phyloP scores from a whole-genome alignment of 495 filamentous ascomycete species.

The Rusavskia elegans region DNA sequence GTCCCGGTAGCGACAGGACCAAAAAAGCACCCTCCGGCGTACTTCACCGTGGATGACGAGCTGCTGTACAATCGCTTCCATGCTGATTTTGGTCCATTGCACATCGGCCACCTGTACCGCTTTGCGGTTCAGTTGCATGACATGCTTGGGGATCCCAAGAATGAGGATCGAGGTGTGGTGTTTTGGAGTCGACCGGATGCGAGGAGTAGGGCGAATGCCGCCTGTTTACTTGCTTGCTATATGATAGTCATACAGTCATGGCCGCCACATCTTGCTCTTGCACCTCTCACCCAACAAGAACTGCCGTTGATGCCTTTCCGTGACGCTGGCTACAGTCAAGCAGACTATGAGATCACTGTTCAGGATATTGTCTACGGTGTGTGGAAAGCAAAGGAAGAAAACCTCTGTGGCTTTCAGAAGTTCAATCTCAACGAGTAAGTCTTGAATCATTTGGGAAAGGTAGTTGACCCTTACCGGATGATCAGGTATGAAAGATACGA shows the following conservation, averaged over 20 bases:
- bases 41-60: slow-evolving; percentile 88
- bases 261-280: slow-evolving; percentile 96
- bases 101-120: slow-evolving; percentile 92
- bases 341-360: slow-evolving; percentile 84
- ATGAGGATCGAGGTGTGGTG: slow-evolving; percentile 71
- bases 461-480: slow-evolving; percentile 10
- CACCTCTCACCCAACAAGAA: slow-evolving; percentile 88
- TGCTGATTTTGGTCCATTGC: slow-evolving; percentile 92
- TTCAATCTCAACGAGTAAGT: slow-evolving; percentile 87
- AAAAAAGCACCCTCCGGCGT: slow-evolving; percentile 53
- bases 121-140: slow-evolving; percentile 93
- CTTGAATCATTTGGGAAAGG: neutral
- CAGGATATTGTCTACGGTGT: slow-evolving; percentile 97
- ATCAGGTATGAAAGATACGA: slow-evolving; percentile 81
- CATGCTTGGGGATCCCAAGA: slow-evolving; percentile 72
- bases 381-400: slow-evolving; percentile 95
- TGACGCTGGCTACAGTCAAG: slow-evolving; percentile 96
- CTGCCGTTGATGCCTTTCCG: slow-evolving; percentile 97
- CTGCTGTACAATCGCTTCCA: slow-evolving; percentile 97
- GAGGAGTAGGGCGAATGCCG: slow-evolving; percentile 89
- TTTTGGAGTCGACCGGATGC: slow-evolving; percentile 90
- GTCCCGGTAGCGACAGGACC: slow-evolving; percentile 22
- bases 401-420: slow-evolving; percentile 67
- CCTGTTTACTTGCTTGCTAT: slow-evolving; percentile 88
- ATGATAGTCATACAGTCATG: slow-evolving; percentile 98